Conservation (phyloP, 2,329 filamentous ascomycete species). For the Colletotrichum tropicicola region DNA sequence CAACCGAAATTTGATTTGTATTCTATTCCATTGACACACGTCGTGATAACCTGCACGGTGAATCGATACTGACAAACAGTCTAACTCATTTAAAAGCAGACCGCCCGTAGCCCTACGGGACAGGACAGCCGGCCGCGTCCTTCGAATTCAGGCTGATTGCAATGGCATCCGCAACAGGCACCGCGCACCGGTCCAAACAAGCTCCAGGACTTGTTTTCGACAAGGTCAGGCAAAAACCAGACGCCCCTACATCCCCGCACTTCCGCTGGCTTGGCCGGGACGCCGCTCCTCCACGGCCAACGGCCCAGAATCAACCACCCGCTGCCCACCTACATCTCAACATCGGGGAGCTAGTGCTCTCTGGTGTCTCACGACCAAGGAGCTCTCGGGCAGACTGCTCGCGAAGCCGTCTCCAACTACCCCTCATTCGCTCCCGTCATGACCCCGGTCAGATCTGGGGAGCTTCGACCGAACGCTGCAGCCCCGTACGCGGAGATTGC, state of each 20-base stretch:
- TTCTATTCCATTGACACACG: no score
- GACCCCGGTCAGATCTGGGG: not conserved
- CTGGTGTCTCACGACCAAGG: conserved; percentile 2
- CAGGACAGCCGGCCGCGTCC: no score
- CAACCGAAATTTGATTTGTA: no score
- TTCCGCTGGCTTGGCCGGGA: not conserved
- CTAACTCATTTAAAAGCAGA: no score
- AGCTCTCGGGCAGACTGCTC: not conserved
- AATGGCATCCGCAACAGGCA: no score
- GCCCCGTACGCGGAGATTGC: not conserved
- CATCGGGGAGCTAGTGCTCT: not conserved
- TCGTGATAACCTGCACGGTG: no score
- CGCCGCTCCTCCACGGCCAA: no score
- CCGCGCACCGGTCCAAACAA: not conserved
- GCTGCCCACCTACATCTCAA: not conserved
- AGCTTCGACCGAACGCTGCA: conserved; percentile 3
- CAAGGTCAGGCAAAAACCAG: not conserved
- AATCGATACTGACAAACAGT: no score
- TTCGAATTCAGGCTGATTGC: conserved; percentile 20
- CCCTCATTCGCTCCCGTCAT: conserved; percentile 7
- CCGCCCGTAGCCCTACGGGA: no score
- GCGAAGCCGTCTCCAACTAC: conserved; percentile 8
- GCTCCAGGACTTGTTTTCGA: not conserved
- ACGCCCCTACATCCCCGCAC: not conserved
- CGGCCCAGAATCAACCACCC: not conserved